phyloP scores from a whole-genome alignment of 2,329 filamentous ascomycete genomes.

The Xylariales sp. region DNA sequence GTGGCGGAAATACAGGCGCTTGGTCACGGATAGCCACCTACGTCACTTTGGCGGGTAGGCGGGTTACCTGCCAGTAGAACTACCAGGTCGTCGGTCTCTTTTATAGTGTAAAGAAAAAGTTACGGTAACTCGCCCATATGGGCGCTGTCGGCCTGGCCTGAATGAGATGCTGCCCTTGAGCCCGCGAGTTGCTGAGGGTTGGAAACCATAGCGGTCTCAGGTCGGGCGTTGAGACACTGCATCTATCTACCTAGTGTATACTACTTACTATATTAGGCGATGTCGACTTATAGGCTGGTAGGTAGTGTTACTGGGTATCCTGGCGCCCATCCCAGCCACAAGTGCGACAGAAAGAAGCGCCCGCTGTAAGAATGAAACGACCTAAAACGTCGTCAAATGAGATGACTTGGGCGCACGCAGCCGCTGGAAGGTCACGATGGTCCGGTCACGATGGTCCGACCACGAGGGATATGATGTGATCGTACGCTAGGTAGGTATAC shows the following conservation, averaged over 20 bases:
- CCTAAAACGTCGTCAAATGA: slow-evolving; percentile 11
- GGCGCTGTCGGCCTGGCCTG: too few species aligned
- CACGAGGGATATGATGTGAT: not conserved
- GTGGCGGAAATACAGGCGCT: not conserved
- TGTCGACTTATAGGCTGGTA: too few species aligned
- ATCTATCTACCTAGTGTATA: slow-evolving; percentile 4
- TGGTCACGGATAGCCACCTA: slow-evolving; percentile 6
- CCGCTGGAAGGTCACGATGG: slow-evolving; percentile 3
- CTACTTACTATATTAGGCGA: not conserved
- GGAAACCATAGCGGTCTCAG: slow-evolving; percentile 35
- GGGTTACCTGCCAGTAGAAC: too few species aligned
- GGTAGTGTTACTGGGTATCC: slow-evolving; percentile 13
- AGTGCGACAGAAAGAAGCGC: slow-evolving; percentile 7
- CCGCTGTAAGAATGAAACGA: slow-evolving; percentile 29
- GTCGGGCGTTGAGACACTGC: slow-evolving; percentile 16
- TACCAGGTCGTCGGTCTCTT: too few species aligned
- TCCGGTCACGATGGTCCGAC: not conserved
- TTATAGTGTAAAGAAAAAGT: too few species aligned
- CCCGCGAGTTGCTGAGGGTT: slow-evolving; percentile 12
- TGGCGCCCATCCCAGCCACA: slow-evolving; percentile 23
- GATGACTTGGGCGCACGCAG: not conserved
- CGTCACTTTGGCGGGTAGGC: not conserved
- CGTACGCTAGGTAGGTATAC: too few species aligned
- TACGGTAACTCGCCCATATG: too few species aligned
- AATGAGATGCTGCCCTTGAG: not conserved